Evolutionary conservation across 108 stramenopile genomes (phyloP), one percentile per base, ranked within the genome.

Genomic region (Ochromonas danica): DNA sequence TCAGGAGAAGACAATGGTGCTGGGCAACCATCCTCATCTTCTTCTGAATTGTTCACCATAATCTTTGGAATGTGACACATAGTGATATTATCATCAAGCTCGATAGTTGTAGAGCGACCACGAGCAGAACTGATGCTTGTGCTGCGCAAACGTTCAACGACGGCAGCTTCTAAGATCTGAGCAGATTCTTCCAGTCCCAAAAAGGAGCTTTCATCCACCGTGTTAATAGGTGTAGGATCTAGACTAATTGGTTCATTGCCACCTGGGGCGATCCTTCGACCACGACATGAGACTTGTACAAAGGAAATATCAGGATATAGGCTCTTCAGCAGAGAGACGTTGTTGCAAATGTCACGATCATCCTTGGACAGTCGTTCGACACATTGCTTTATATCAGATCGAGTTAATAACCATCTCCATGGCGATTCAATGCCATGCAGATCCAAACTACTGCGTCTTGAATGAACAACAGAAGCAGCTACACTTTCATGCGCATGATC

Each of bases 271-370:
- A 57, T 45, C 31, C 38, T 75, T 3, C 28, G 51, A 41, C 72
- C 72, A 6, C 72, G 72, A 36, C 72, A 75, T 22, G 72, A 75
- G 10, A 75, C 38, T 30, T 27, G 28, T 36, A 14, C 31, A 41
- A 75, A 75, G 36, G 6, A 6, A 27, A 75, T 75, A 3, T 75
- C 72, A 3, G 72, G 72, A 75, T 30, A 75, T 10, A 57, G 17
- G 6, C 6, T 3, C 25, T 36, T 27, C 10, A 75, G 51, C 41
- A 35, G 14, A 6, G 30, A 30, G 6, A 75, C 31, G 22, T 45
- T 27, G 10, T 35, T 14, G 35, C 38, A 75, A 3, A 75, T 33
- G 31, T 75, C 72, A 27, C 31, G 43, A 41, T 75, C 72, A 25
- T 75, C 72, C 36, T 14, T 10, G 38, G 10, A 14, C 14, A 75